Evolutionary conservation across 2,329 filamentous ascomycete species (phyloP).

Genomic region (Colletotrichum chlorophyti): DNA sequence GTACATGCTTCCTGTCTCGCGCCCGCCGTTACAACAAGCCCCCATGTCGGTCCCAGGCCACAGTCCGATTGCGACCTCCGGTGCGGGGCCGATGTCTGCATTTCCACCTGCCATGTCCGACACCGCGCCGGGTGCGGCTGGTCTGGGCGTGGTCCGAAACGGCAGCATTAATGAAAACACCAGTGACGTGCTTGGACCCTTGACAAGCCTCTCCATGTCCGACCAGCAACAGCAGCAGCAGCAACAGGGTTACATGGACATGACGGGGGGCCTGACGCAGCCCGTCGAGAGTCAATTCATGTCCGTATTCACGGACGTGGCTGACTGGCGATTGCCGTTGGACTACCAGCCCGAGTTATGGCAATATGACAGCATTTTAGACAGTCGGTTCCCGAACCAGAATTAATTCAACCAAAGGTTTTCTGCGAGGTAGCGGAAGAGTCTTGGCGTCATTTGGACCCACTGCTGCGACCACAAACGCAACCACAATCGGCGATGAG

Average conservation of each 20-base stretch:
- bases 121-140: background rate
- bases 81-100: background rate
- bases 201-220: slow-evolving; percentile 21
- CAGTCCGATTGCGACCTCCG: background rate
- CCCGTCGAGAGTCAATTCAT: background rate
- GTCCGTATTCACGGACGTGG: slow-evolving; percentile 10
- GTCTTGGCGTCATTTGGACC: background rate
- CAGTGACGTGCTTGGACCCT: background rate
- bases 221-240: slow-evolving; percentile 9
- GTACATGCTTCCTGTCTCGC: slow-evolving; percentile 15
- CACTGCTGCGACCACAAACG: background rate
- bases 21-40: background rate
- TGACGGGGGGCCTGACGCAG: background rate
- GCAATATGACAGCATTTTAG: slow-evolving; percentile 12
- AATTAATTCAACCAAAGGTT: background rate
- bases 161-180: slow-evolving; percentile 1
- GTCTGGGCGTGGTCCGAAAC: too few species aligned
- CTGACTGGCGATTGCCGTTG: slow-evolving; percentile 22
- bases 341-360: slow-evolving; percentile 23
- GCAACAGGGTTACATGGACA: background rate
- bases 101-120: background rate
- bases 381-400: background rate
- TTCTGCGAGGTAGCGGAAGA: background rate
- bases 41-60: background rate
- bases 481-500: too few species aligned